A percentile compares a stretch with the other conserved stretches of the same genome.
Conservation (phyloP, 2,329 filamentous ascomycete genomes). For the Ophiostoma tasmaniense region DNA sequence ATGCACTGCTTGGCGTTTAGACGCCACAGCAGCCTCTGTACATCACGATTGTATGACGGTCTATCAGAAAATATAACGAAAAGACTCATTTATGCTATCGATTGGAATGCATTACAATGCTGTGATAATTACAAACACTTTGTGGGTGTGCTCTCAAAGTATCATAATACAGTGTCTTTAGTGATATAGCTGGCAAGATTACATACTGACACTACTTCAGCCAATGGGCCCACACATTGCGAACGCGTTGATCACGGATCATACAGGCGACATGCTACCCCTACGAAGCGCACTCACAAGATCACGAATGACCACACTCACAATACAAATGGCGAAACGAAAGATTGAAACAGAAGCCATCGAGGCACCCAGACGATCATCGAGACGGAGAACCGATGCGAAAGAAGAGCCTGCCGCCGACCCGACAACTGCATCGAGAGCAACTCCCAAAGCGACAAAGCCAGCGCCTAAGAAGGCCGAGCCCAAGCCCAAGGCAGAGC, state of each 20-base stretch:
- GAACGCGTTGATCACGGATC: background rate
- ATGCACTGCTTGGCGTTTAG: background rate
- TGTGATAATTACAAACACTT: too few relatives aligned
- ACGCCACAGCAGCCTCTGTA: too few relatives aligned
- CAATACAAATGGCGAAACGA: background rate
- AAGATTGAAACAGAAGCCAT: background rate
- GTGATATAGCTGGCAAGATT: background rate
- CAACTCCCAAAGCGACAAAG: background rate
- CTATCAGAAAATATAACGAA: too few relatives aligned
- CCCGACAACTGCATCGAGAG: background rate
- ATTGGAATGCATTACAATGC: too few relatives aligned
- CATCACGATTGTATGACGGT: too few relatives aligned
- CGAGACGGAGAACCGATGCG: background rate
- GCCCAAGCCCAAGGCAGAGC: background rate
- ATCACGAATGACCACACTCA: background rate
- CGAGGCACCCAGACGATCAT: background rate
- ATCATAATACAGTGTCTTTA: background rate
- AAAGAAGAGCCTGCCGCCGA: background rate
- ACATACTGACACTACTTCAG: background rate
- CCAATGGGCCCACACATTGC: background rate
- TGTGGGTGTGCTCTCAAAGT: background rate
- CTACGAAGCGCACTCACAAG: background rate
- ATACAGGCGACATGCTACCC: background rate
- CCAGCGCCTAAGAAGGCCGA: background rate
- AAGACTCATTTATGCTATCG: too few relatives aligned